Conservation (phyloP, 2,329 filamentous ascomycete genomes). For the Aspergillus cejpii region DNA sequence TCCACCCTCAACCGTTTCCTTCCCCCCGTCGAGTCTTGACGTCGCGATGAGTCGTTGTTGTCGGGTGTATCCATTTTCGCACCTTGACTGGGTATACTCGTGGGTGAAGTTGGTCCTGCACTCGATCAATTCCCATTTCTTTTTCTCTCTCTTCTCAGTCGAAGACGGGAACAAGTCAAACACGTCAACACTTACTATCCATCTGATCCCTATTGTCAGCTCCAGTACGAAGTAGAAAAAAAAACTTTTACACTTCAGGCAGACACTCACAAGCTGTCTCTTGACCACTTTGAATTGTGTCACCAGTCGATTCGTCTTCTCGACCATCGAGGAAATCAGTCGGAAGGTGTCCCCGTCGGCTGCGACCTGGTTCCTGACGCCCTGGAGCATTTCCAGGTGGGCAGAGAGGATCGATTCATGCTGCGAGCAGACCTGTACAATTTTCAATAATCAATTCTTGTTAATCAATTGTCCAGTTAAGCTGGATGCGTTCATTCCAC, state of each 20-base stretch:
- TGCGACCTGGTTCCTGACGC: slow-evolving; percentile 28
- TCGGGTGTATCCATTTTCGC: neutral
- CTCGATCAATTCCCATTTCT: neutral
- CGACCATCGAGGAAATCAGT: slow-evolving; percentile 33
- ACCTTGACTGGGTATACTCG: neutral
- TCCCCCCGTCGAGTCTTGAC: slow-evolving; percentile 2
- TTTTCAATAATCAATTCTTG: neutral
- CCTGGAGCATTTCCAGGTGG: slow-evolving; percentile 36
- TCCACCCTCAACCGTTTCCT: slow-evolving; percentile 19
- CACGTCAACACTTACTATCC: neutral
- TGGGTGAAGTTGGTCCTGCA: neutral
- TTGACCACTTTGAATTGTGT: slow-evolving; percentile 32
- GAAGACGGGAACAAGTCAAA: neutral
- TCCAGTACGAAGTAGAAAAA: too few species aligned
- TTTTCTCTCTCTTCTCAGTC: neutral
- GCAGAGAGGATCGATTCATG: slow-evolving; percentile 37
- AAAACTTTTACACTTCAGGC: neutral
- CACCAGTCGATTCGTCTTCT: slow-evolving; percentile 36
- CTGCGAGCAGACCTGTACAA: slow-evolving; percentile 36
- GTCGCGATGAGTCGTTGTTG: neutral
- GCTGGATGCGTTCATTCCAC: neutral
- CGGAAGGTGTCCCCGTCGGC: slow-evolving; percentile 25
- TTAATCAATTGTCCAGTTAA: neutral
- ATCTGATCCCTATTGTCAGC: neutral
- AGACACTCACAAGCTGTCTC: slow-evolving; percentile 31